These are phyloP conservation scores for Pichia sp. DNA, from an alignment of 1,139 yeast species.

Conservation along the genomic window DNA sequence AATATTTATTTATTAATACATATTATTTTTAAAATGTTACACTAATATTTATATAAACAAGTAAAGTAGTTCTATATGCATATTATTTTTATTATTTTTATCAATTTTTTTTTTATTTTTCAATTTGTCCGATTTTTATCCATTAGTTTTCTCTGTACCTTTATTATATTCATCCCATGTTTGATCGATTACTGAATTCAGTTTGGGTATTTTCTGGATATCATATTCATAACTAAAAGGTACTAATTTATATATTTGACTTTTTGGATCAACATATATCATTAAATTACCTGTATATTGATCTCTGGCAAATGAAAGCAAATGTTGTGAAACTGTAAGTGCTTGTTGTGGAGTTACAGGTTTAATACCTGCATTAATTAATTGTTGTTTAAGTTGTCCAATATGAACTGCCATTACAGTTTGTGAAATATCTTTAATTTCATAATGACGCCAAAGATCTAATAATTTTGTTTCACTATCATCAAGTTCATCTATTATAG, in stretches of 20 bases:
- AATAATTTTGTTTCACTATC: constrained; percentile 10
- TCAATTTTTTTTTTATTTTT: too few species aligned
- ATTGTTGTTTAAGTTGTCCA: constrained; percentile 18
- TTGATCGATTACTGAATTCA: constrained; percentile 2
- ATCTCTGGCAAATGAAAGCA: constrained; percentile 14
- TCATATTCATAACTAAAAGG: constrained; percentile 21
- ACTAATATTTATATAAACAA: too few species aligned
- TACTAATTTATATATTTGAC: constrained; percentile 13
- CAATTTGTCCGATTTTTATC: too few species aligned
- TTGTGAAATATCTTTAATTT: constrained; percentile 19
- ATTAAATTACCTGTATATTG: constrained; percentile 13
- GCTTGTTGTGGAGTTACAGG: constrained; percentile 17
- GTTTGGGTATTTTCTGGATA: constrained; percentile 8
- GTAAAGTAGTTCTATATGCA: too few species aligned
- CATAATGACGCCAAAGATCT: constrained; percentile 11
- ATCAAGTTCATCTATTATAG: constrained; percentile 6
- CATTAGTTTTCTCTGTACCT: constrained; percentile 11
- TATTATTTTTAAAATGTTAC: too few species aligned
- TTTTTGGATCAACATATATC: constrained; percentile 13
- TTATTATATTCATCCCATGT: constrained; percentile 8
- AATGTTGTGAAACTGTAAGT: constrained; percentile 10
- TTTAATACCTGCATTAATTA: constrained; percentile 12
- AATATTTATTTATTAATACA: too few species aligned
- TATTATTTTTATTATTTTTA: too few species aligned
- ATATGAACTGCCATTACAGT: constrained; percentile 22